Percentiles rank a stretch among this genome's conserved stretches.
Evolutionary conservation across 2,329 filamentous ascomycete genomes (phyloP).

Genomic region (Cadophora luteo-olivacea): DNA sequence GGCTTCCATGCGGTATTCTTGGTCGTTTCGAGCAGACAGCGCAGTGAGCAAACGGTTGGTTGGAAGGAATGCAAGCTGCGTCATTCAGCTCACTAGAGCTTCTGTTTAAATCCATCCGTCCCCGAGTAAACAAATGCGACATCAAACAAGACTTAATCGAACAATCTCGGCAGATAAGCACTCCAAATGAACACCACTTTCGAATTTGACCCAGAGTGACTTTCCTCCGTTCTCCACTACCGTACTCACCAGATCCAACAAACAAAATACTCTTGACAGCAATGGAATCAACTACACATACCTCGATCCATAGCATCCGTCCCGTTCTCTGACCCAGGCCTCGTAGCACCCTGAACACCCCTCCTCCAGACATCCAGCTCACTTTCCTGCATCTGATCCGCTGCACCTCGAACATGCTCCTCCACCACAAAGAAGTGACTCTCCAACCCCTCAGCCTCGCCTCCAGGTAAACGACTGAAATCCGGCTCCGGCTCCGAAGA

Average conservation of each 20-base stretch:
- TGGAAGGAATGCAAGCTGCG: neutral
- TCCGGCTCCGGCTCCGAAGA: neutral
- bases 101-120: no score
- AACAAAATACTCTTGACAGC: neutral
- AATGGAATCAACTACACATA: neutral
- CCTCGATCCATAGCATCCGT: neutral
- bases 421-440: constrained; percentile 1
- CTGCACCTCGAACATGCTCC: neutral
- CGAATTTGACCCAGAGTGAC: no score
- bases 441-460: neutral
- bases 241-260: no score
- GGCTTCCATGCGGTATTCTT: neutral
- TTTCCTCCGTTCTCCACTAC: no score
- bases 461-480: neutral
- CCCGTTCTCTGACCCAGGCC: neutral
- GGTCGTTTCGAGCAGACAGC: no score
- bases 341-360: neutral
- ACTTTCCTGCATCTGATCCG: neutral
- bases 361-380: neutral
- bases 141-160: no score
- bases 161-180: no score
- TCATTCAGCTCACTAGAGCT: no score
- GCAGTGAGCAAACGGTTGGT: neutral
- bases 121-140: no score
- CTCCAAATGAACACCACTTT: no score